Evolutionary conservation across 176 grass and related monocot genomes (phyloP).

Genomic region (Eleusine coracana): DNA sequence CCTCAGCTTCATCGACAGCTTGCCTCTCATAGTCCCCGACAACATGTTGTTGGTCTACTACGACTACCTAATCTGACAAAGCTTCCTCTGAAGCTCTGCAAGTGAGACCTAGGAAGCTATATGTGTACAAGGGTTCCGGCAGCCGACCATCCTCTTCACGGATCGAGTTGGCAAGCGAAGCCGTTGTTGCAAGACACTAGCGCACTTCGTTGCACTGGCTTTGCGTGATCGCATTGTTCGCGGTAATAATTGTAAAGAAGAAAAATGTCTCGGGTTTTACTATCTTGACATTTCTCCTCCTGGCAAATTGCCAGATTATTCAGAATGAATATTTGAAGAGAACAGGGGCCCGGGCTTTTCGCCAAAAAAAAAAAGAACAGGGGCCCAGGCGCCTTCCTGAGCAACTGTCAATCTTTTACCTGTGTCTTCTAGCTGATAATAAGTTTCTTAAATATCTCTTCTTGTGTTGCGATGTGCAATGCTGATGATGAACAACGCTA

Average conservation of each 20-base stretch:
- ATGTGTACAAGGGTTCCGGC: constrained; percentile 39
- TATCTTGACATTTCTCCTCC: constrained; percentile 21
- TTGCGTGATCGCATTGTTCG: constrained; percentile 33
- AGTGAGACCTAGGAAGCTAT: constrained; percentile 22
- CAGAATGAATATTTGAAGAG: background rate
- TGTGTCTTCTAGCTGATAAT: background rate
- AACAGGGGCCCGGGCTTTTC: background rate
- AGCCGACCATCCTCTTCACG: constrained; percentile 60
- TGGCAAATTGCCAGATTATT: constrained; percentile 48
- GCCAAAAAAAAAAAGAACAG: background rate
- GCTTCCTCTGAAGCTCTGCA: constrained; percentile 1
- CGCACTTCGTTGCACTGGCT: constrained; percentile 40
- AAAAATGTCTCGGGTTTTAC: constrained; percentile 35
- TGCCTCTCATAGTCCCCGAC: constrained; percentile 73
- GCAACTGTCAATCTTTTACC: background rate
- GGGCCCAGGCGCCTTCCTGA: background rate
- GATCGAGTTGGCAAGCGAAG: constrained; percentile 67
- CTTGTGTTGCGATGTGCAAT: background rate
- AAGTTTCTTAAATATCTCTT: background rate
- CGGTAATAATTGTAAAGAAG: constrained; percentile 66
- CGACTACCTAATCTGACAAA: constrained; percentile 67
- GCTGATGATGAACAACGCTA: constrained; percentile 1
- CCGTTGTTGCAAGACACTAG: constrained; percentile 24
- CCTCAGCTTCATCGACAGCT: constrained; percentile 71
- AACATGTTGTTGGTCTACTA: constrained; percentile 74